These are phyloP conservation scores for Fusarium algeriense DNA, from an alignment of 2,329 filamentous ascomycete genomes.

Conservation along the genomic window DNA sequence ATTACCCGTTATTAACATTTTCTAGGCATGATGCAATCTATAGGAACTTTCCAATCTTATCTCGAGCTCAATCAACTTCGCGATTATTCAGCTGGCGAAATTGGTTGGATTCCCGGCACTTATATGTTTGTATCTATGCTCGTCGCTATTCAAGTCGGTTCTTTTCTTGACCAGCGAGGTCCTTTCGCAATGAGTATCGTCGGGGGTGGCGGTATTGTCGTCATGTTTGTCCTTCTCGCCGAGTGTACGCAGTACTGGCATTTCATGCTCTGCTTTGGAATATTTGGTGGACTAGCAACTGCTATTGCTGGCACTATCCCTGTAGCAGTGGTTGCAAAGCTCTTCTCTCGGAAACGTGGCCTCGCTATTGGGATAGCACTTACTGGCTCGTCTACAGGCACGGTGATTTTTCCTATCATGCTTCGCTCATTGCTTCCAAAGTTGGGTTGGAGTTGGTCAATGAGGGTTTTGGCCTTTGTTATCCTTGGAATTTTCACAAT, in stretches of 20 bases:
- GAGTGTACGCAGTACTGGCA: conserved; percentile 19
- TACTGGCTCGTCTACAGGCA: conserved; percentile 1
- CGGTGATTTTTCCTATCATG: conserved; percentile 18
- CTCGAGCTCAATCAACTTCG: conserved; percentile 18
- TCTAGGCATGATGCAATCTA: conserved; percentile 23
- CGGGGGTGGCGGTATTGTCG: neutral
- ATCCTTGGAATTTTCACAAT: neutral
- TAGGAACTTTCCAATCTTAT: conserved; percentile 19
- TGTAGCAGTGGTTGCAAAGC: conserved; percentile 12
- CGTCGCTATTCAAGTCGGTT: conserved; percentile 1
- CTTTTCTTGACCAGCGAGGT: conserved; percentile 9
- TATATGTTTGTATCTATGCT: conserved; percentile 22
- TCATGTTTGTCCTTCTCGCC: conserved; percentile 7
- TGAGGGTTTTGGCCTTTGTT: conserved; percentile 4
- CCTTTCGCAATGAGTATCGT: conserved; percentile 9
- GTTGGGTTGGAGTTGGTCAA: conserved; percentile 11
- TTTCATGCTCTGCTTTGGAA: conserved; percentile 10
- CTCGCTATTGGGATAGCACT: conserved; percentile 17
- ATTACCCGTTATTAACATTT: neutral
- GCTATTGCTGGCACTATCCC: conserved; percentile 17
- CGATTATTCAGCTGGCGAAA: conserved; percentile 11
- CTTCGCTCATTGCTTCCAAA: conserved; percentile 6
- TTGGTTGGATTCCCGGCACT: conserved; percentile 18
- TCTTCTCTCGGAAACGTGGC: conserved; percentile 7
- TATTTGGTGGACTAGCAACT: neutral